phyloP scores from a whole-genome alignment of 2,329 filamentous ascomycete species.

The Cryphonectria parasitica region DNA sequence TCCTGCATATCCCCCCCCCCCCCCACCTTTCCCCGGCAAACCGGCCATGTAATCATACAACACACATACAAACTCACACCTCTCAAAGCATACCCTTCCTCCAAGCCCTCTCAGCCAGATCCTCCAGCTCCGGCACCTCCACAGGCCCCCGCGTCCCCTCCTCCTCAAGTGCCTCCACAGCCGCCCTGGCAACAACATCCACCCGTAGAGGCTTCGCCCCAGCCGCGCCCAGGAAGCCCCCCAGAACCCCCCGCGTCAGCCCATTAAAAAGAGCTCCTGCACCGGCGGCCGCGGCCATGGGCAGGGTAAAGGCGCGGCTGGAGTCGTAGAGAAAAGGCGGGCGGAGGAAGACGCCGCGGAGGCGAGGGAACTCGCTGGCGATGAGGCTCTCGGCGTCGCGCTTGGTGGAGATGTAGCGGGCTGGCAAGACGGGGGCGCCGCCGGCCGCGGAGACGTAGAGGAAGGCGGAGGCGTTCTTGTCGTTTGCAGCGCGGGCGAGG shows the following conservation, averaged over 20 bases:
- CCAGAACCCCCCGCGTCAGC: conserved; percentile 75
- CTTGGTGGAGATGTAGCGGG: conserved; percentile 88
- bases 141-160: conserved; percentile 73
- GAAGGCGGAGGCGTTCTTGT: conserved; percentile 67
- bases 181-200: conserved; percentile 84
- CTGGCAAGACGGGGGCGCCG: conserved; percentile 82
- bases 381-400: conserved; percentile 84
- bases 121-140: conserved; percentile 79
- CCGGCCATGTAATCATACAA: background rate
- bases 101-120: conserved; percentile 81
- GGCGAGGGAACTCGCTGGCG: conserved; percentile 68
- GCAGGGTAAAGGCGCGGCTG: conserved; percentile 79
- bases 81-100: conserved; percentile 82
- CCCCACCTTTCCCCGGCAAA: background rate
- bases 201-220: conserved; percentile 86
- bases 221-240: conserved; percentile 77
- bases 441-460: conserved; percentile 88
- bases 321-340: conserved; percentile 89
- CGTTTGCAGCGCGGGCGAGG: conserved; percentile 75
- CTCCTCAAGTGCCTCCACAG: conserved; percentile 84
- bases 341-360: conserved; percentile 82
- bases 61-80: background rate
- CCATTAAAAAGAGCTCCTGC: conserved; percentile 77
- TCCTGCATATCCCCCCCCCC: background rate
- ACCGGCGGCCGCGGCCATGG: conserved; percentile 78